Evolutionary conservation across 2,329 filamentous ascomycete species (phyloP), one percentile per base, ranked within the genome.

Genomic region (Claviceps paspali): DNA sequence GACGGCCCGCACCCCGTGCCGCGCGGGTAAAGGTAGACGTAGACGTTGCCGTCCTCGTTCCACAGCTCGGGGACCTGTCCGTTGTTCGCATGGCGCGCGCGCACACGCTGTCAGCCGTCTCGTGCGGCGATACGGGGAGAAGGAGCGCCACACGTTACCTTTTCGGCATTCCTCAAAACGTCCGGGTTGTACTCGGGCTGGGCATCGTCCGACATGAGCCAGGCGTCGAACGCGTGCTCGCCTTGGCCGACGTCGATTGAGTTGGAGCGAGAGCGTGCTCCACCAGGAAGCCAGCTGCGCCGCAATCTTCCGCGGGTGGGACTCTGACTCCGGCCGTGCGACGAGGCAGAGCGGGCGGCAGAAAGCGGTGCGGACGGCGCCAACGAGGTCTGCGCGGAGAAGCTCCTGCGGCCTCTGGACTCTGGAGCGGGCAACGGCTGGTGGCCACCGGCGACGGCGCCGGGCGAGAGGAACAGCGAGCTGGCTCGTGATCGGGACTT

Each of bases 61-160:
- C 76, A 80, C 15, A 81, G 54, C 51, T 80, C 76, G 2, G 75
- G 72, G 4, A 79, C 70, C 72, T 76, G 38, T 9, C 29, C 27
- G 18, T 29, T n/a, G n/a, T n/a, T n/a, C n/a, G n/a, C n/a, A n/a
- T n/a, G n/a, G n/a, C n/a, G n/a, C n/a, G n/a, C n/a, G n/a, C n/a
- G n/a, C n/a, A n/a, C n/a, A n/a, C n/a, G n/a, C n/a, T n/a, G n/a
- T n/a, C n/a, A n/a, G n/a, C n/a, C n/a, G n/a, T n/a, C n/a, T n/a
- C n/a, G n/a, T n/a, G n/a, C n/a, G n/a, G n/a, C n/a, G n/a, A n/a
- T n/a, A n/a, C n/a, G n/a, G n/a, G n/a, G n/a, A n/a, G n/a, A n/a
- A n/a, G n/a, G n/a, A 7, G 12, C 6, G 5, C 23, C 21, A 8
- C 23, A 21, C 10, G 49, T 45, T 49, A 73, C 70, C 59, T 69